Percentiles rank a stretch among this genome's conserved stretches.
Conservation (phyloP, 2,329 filamentous ascomycete species). For the Metarhizium guizhouense region DNA sequence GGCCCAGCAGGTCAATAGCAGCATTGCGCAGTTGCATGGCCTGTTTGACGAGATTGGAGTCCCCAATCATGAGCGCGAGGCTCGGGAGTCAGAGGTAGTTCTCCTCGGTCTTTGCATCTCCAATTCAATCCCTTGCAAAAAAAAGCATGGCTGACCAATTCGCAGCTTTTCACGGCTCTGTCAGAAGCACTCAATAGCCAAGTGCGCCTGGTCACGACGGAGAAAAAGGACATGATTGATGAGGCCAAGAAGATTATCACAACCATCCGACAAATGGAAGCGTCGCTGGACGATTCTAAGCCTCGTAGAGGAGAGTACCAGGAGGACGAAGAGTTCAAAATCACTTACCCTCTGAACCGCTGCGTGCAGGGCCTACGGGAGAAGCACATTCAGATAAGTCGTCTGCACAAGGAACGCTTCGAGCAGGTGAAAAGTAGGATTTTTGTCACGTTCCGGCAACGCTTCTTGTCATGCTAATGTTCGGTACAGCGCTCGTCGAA, state of each 20-base stretch:
- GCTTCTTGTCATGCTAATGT: neutral
- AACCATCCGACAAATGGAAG: slow-evolving; percentile 87
- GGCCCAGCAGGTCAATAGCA: slow-evolving; percentile 89
- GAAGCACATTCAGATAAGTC: slow-evolving; percentile 72
- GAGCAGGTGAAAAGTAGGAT: slow-evolving; percentile 86
- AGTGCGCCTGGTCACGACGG: slow-evolving; percentile 70
- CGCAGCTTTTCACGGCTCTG: slow-evolving; percentile 78
- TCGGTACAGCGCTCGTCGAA: slow-evolving; percentile 67
- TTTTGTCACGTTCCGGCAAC: neutral
- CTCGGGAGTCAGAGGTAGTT: slow-evolving; percentile 73
- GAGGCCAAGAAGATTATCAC: slow-evolving; percentile 81
- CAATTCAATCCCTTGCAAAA: neutral
- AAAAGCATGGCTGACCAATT: neutral
- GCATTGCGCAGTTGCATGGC: slow-evolving; percentile 85
- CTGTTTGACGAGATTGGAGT: slow-evolving; percentile 98
- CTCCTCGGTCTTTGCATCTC: neutral
- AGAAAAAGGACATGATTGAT: slow-evolving; percentile 86
- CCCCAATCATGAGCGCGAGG: slow-evolving; percentile 84
- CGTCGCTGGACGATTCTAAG: slow-evolving; percentile 71
- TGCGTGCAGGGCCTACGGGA: slow-evolving; percentile 78
- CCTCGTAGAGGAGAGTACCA: slow-evolving; percentile 51
- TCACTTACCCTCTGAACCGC: slow-evolving; percentile 74
- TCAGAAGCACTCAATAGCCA: slow-evolving; percentile 90
- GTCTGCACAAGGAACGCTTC: slow-evolving; percentile 81
- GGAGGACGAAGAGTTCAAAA: slow-evolving; percentile 58